Evolutionary conservation across 2,329 filamentous ascomycete species (phyloP).

Genomic region (Xylaria sp.): DNA sequence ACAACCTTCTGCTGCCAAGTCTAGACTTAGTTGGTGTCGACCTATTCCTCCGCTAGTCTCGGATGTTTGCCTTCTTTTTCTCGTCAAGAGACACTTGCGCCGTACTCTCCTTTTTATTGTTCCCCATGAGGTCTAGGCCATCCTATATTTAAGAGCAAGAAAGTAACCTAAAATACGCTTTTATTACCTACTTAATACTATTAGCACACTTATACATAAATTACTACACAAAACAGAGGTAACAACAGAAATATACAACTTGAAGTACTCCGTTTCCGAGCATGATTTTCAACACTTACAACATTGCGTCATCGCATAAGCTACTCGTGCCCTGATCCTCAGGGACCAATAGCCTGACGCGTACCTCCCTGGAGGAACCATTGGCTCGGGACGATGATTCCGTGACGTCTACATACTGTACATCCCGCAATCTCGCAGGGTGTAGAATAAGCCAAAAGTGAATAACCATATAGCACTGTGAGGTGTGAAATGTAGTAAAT

Average conservation of each 20-base stretch:
- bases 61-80: background rate
- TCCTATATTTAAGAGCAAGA: no score
- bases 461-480: no score
- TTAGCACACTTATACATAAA: background rate
- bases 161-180: no score
- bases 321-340: background rate
- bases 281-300: background rate
- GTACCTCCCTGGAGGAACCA: background rate
- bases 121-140: no score
- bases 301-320: conserved; percentile 1
- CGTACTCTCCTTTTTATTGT: no score
- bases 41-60: background rate
- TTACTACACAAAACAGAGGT: background rate
- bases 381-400: background rate
- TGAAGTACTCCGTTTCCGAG: background rate
- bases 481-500: no score
- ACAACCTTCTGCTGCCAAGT: no score
- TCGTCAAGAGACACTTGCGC: background rate
- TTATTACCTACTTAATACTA: background rate
- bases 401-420: background rate
- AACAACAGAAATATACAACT: background rate
- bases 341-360: conserved; percentile 1
- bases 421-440: no score
- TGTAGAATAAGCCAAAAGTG: no score
- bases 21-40: no score